Evolutionary conservation across 2,329 filamentous ascomycete species (phyloP), one percentile per base, ranked within the genome.

Genomic region (Ceratocystis albifundus): DNA sequence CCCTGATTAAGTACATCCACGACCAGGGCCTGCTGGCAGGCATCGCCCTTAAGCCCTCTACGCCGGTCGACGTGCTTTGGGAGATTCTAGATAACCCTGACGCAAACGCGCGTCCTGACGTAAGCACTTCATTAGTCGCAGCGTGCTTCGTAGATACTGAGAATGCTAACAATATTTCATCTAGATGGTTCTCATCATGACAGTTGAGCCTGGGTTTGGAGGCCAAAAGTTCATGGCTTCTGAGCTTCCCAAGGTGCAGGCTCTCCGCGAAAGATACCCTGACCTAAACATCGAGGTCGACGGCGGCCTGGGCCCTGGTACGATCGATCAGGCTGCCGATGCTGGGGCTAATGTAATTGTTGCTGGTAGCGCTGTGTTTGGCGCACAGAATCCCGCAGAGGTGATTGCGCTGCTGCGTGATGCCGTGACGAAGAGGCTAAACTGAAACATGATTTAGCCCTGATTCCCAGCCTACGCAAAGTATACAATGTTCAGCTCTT

Each of bases 101-200:
- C 62, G 82, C 84, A 72, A 83, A 84, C 70, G 94, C 96, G 75
- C 81, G 85, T 66, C 94, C 94, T 8, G 94, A 99, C 81, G 92
- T 96, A 76, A 79, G 90, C 80, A 41, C 8, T 15, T 12, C 4
- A 44, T 41, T 59, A 41, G 10, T 1, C 25, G 3, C 22, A 10
- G 36, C n/a, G n/a, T 4, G 22, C 7, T 25, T 32, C 12, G 57
- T 20, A 44, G 10, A 8, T 3, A n/a, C 30, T 22, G 48, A 36
- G 12, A n/a, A 61, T 30, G 36, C 68, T 72, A 55, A 71, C 62
- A 28, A 55, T 41, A 45, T 2, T 4, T 30, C 20, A 8, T 63
- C 48, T 20, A 96, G 93, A 99, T 99, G 94, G 91, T 96, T 46
- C 85, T 99, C 20, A 84, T 99, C 68, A 99, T 99, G 94, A 99